Conservation (phyloP, 345 rosid genomes). For the Dipteronia sinensis region DNA sequence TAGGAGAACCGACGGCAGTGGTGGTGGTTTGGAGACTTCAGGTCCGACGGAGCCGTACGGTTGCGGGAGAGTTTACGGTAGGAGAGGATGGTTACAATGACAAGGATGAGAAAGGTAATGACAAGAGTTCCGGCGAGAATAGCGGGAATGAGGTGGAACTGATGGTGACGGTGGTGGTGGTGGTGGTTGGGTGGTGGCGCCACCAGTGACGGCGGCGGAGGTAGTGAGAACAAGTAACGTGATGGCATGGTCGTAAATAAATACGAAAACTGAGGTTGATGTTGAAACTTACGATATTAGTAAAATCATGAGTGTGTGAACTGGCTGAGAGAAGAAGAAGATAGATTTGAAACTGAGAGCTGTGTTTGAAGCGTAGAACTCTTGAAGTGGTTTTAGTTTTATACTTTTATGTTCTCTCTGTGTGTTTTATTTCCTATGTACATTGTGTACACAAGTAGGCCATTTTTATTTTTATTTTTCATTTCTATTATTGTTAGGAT, state of each 20-base stretch:
- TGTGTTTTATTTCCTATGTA: not conserved
- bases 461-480: not conserved
- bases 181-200: slow-evolving; percentile 18
- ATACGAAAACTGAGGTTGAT: slow-evolving; percentile 16
- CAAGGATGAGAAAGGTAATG: slow-evolving; percentile 42
- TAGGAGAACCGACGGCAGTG: slow-evolving; percentile 77
- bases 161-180: slow-evolving; percentile 15
- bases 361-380: not conserved
- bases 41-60: slow-evolving; percentile 82
- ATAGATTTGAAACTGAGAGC: not conserved
- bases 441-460: not conserved
- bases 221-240: slow-evolving; percentile 24
- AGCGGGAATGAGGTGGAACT: slow-evolving; percentile 32
- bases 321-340: not conserved
- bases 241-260: slow-evolving; percentile 52
- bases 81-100: slow-evolving; percentile 41
- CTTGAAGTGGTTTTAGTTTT: not conserved
- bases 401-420: not conserved
- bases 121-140: slow-evolving; percentile 39
- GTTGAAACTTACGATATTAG: not conserved
- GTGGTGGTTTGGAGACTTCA: slow-evolving; percentile 56
- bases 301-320: not conserved
- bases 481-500: slow-evolving; percentile 9
- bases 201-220: slow-evolving; percentile 25
- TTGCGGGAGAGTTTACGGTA: slow-evolving; percentile 72